Evolutionary conservation across 2,329 filamentous ascomycete genomes (phyloP), one percentile per base, ranked within the genome.

Genomic region (Colletotrichum spaethianum): DNA sequence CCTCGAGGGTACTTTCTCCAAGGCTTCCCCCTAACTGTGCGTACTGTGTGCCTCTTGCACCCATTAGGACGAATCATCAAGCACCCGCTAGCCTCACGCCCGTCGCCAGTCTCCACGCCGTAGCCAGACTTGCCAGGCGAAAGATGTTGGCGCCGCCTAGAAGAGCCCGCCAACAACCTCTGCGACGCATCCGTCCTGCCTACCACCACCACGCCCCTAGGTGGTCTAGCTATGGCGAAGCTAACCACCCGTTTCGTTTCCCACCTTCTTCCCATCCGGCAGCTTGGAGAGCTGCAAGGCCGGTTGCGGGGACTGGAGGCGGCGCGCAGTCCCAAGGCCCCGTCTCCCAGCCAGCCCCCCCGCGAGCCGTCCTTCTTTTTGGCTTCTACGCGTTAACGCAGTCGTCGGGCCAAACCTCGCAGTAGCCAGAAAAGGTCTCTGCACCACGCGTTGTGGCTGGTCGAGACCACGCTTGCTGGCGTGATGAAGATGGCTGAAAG

Each of bases 391-490:
- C 63, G 33, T 42, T 42, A 33, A 26, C 36, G 46, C 53, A 11
- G 28, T 53, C 60, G 31, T 57, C 33, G 48, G 59, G 4, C 36
- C 64, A 63, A 44, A 8, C 33, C 50, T 36, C 28, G 50, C 26
- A 52, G 14, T 26, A 28, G 57, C 28, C n/a, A 40, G 50, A 16
- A n/a, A 11, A 11, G 5, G 33, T 36, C n/a, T 36, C 48, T 38
- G 42, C 36, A 36, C 69, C 60, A 59, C 65, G 26, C 59, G 44
- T 59, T n/a, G 64, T 71, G 68, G 68, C 68, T 71, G 68, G 63
- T 18, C 18, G 38, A 61, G 38, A 5, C 40, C 14, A n/a, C 38
- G 7, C 48, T 5, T 31, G 31, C 56, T 62, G 46, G 55, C 56
- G 31, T 50, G 55, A 62, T 26, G 28, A 8, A 33, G 20, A 56